Evolutionary conservation across 2,329 filamentous ascomycete species (phyloP).

Genomic region (Pezizomycotina sp.): DNA sequence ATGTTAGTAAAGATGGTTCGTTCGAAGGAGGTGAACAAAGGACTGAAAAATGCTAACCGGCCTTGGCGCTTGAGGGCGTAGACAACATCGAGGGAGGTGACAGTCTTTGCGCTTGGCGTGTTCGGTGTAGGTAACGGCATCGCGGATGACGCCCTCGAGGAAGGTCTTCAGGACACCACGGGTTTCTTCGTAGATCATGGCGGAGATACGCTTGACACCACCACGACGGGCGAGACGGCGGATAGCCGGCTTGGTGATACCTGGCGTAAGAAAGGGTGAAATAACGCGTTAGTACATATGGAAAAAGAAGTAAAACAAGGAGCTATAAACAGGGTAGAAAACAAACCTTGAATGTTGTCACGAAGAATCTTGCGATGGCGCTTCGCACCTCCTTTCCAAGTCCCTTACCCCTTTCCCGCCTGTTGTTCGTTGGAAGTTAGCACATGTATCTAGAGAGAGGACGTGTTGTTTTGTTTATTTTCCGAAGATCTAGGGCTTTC

Average conservation of each 20-base stretch:
- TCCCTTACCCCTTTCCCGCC: conserved; percentile 93
- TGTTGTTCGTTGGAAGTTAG: too few species aligned
- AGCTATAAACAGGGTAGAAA: conserved; percentile 25
- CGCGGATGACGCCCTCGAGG: conserved; percentile 60
- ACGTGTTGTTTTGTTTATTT: conserved; percentile 37
- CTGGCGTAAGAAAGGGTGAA: too few species aligned
- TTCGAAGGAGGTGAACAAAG: background rate
- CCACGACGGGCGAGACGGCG: conserved; percentile 96
- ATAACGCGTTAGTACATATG: too few species aligned
- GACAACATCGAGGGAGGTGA: conserved; percentile 52
- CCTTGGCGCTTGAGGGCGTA: conserved; percentile 54
- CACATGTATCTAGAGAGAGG: conserved; percentile 40
- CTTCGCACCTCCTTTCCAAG: conserved; percentile 97
- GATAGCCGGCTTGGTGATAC: conserved; percentile 97
- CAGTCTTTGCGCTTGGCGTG: conserved; percentile 66
- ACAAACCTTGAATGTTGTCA: conserved; percentile 99
- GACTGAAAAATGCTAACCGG: conserved; percentile 30
- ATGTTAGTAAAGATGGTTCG: background rate
- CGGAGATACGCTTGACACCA: conserved; percentile 99
- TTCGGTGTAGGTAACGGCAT: conserved; percentile 63
- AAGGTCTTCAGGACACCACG: conserved; percentile 63
- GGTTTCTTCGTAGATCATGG: conserved; percentile 73
- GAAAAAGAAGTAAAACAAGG: too few species aligned
- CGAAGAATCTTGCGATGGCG: conserved; percentile 97
- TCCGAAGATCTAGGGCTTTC: too few species aligned